Conservation (phyloP, 2,329 filamentous ascomycete genomes). For the Exophiala sideris region DNA sequence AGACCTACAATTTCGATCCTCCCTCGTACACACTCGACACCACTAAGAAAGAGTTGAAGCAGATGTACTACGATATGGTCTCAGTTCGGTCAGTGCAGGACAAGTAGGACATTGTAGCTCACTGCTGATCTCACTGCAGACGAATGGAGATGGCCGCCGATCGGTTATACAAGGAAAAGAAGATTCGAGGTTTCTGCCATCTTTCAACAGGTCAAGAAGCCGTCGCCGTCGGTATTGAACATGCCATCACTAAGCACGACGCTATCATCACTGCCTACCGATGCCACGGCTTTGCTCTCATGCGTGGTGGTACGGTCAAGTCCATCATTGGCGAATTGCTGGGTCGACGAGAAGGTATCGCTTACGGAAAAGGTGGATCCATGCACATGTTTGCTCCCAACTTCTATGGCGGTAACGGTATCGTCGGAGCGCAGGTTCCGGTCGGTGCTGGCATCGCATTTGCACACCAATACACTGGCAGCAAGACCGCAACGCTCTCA, state of each 20-base stretch:
- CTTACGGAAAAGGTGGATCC: slow-evolving; percentile 97
- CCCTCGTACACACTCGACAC: slow-evolving; percentile 87
- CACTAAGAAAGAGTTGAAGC: slow-evolving; percentile 96
- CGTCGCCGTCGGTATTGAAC: slow-evolving; percentile 93
- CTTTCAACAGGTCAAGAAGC: slow-evolving; percentile 97
- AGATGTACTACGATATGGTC: slow-evolving; percentile 99
- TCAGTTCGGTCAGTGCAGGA: slow-evolving; percentile 68
- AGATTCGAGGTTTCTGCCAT: slow-evolving; percentile 99
- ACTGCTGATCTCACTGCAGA: slow-evolving; percentile 47
- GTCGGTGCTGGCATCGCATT: slow-evolving; percentile 96
- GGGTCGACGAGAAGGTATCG: slow-evolving; percentile 91
- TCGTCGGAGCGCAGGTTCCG: slow-evolving; percentile 96
- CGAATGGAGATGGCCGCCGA: slow-evolving; percentile 99
- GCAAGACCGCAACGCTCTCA: slow-evolving; percentile 81
- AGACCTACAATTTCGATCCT: slow-evolving; percentile 98
- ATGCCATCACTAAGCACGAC: slow-evolving; percentile 86
- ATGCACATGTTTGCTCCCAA: slow-evolving; percentile 99
- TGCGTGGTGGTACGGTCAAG: slow-evolving; percentile 87
- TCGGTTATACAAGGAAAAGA: slow-evolving; percentile 99
- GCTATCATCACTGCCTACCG: slow-evolving; percentile 97
- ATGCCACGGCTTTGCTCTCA: slow-evolving; percentile 96
- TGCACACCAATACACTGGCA: slow-evolving; percentile 87
- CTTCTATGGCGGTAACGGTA: slow-evolving; percentile 98
- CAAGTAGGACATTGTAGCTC: neutral
- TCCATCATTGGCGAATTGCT: slow-evolving; percentile 95